Conservation (phyloP, 2,329 filamentous ascomycete species). For the Diaporthe batatas region DNA sequence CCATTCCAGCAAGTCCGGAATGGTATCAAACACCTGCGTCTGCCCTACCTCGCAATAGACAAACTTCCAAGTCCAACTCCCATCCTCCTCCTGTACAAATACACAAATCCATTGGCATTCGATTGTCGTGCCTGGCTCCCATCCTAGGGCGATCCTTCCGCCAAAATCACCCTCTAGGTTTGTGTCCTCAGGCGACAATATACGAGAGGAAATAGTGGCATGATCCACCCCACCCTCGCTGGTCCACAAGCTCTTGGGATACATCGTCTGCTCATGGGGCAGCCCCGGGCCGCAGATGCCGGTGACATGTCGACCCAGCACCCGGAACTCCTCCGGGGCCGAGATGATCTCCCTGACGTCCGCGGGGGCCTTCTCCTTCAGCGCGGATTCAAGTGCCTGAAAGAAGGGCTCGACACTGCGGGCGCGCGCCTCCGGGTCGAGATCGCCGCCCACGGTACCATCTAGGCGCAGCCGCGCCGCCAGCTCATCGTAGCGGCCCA, state of each 20-base stretch:
- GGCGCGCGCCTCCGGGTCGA: background rate
- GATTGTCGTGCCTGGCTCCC: background rate
- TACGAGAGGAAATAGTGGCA: background rate
- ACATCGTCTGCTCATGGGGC: background rate
- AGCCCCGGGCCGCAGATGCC: background rate
- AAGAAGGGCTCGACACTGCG: background rate
- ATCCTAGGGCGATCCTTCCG: background rate
- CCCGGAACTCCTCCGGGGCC: constrained; percentile 2
- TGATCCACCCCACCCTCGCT: too few species aligned
- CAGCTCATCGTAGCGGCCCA: background rate
- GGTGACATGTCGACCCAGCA: background rate
- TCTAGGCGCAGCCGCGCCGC: background rate
- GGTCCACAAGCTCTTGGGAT: background rate
- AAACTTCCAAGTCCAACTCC: background rate
- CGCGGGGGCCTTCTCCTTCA: background rate
- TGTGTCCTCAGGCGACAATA: background rate
- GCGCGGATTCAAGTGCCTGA: background rate
- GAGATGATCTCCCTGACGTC: background rate
- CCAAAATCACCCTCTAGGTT: background rate
- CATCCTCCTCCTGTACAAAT: background rate
- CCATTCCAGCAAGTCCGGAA: background rate
- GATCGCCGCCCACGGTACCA: background rate
- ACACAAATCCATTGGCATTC: background rate
- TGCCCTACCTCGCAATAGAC: background rate
- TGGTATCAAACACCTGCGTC: background rate